These are phyloP conservation scores for Fraxinus quadrangulata DNA, from an alignment of 257 asterid species.

Conservation along the genomic window DNA sequence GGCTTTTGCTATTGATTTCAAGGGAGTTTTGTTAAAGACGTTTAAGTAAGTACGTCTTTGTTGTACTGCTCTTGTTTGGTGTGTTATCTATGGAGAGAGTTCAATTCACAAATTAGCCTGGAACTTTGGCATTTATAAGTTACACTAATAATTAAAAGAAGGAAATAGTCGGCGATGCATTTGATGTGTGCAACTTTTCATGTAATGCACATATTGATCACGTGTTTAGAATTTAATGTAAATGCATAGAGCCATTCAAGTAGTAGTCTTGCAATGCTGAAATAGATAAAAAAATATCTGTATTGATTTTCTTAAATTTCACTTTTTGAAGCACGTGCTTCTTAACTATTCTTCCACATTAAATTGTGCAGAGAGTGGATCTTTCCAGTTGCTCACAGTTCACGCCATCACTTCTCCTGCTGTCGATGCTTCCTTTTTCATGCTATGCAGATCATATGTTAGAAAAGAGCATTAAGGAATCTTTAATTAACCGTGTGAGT, in stretches of 20 bases:
- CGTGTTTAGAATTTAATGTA: slow-evolving; percentile 3
- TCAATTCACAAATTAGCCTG: neutral
- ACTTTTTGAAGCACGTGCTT: slow-evolving; percentile 12
- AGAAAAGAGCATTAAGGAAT: slow-evolving; percentile 43
- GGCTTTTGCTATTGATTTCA: neutral
- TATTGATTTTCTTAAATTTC: neutral
- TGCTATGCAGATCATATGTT: slow-evolving; percentile 32
- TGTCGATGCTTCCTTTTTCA: slow-evolving; percentile 53
- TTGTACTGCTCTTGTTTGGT: neutral
- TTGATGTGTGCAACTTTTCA: slow-evolving; percentile 1
- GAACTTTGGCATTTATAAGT: neutral
- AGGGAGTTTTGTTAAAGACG: neutral
- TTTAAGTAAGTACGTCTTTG: neutral
- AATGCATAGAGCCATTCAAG: slow-evolving; percentile 7
- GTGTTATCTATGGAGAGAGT: neutral
- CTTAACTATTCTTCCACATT: slow-evolving; percentile 27
- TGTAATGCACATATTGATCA: neutral
- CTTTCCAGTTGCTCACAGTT: slow-evolving; percentile 81
- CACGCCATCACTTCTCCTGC: slow-evolving; percentile 50
- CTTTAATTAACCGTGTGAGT: slow-evolving; percentile 33
- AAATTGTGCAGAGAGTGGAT: slow-evolving; percentile 67
- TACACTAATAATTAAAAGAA: neutral
- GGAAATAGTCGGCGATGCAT: neutral
- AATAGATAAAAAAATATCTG: neutral
- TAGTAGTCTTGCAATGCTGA: slow-evolving; percentile 10